Percentiles rank a stretch among this genome's conserved stretches.
These are phyloP conservation scores for Talaromyces adpressus DNA, from an alignment of 495 filamentous ascomycete genomes.

Conservation along the genomic window DNA sequence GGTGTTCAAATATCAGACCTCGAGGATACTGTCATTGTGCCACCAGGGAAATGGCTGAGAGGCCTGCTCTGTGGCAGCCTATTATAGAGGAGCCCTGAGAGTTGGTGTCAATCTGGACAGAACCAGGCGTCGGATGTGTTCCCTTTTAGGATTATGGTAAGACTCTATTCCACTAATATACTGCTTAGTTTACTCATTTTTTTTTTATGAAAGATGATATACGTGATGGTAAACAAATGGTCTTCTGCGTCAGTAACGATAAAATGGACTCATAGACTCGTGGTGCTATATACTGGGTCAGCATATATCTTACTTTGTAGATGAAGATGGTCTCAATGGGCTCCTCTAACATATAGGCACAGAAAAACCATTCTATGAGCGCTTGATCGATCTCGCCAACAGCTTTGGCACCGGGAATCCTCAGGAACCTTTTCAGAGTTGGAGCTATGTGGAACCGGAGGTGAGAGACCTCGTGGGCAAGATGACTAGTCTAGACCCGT, in stretches of 20 bases:
- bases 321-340: conserved; percentile 26
- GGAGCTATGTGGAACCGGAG: conserved; percentile 23
- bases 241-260: conserved; percentile 16
- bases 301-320: conserved; percentile 43
- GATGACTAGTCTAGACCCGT: conserved; percentile 20
- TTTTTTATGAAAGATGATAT: conserved; percentile 17
- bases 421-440: conserved; percentile 20
- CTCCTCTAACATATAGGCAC: conserved; percentile 25
- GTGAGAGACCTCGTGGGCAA: conserved; percentile 24
- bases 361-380: conserved; percentile 27
- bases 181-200: neutral
- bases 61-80: conserved; percentile 27
- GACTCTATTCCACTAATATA: conserved; percentile 12
- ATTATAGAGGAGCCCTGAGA: conserved; percentile 35
- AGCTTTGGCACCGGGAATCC: conserved; percentile 23
- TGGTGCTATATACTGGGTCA: conserved; percentile 36
- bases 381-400: conserved; percentile 20
- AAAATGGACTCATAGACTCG: conserved; percentile 30
- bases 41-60: conserved; percentile 19
- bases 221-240: conserved; percentile 21
- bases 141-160: conserved; percentile 32
- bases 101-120: conserved; percentile 22
- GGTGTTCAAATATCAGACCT: conserved; percentile 32
- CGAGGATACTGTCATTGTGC: conserved; percentile 38
- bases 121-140: conserved; percentile 33